Percentiles rank a stretch among this genome's conserved stretches.
phyloP scores from a whole-genome alignment of 2,329 filamentous ascomycete genomes.

The Pseudogymnoascus pannorum region DNA sequence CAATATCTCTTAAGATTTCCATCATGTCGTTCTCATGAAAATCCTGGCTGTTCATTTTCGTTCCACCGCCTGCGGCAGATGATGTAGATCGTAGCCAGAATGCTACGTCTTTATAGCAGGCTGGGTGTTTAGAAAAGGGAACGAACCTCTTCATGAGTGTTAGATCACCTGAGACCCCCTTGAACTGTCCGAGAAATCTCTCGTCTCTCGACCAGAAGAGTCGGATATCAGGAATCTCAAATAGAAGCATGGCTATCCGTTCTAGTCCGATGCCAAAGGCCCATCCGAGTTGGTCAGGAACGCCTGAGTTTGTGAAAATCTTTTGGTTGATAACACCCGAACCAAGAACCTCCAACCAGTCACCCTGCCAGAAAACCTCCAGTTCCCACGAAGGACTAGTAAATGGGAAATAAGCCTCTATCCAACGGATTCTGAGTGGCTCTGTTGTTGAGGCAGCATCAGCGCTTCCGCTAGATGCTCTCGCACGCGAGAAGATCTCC shows the following conservation, averaged over 20 bases:
- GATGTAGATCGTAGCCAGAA: conserved; percentile 67
- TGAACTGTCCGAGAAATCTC: conserved; percentile 83
- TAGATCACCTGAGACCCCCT: conserved; percentile 47
- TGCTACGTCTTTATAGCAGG: conserved; percentile 83
- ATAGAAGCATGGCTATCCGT: conserved; percentile 93
- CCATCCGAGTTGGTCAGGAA: conserved; percentile 76
- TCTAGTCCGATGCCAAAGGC: conserved; percentile 93
- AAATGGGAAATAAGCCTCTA: conserved; percentile 96
- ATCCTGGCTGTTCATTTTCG: conserved; percentile 34
- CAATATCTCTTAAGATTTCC: conserved; percentile 82
- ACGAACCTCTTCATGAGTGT: conserved; percentile 55
- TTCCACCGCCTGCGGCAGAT: conserved; percentile 41
- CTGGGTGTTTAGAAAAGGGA: conserved; percentile 86
- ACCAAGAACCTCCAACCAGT: conserved; percentile 96
- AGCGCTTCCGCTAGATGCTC: conserved; percentile 50
- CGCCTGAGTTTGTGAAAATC: conserved; percentile 68
- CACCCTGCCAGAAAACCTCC: conserved; percentile 87
- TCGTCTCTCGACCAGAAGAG: conserved; percentile 88
- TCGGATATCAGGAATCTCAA: conserved; percentile 91
- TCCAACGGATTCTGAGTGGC: conserved; percentile 81
- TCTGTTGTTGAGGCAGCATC: conserved; percentile 50
- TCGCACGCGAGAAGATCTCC: conserved; percentile 76
- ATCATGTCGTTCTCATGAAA: conserved; percentile 97
- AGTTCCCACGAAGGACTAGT: conserved; percentile 94
- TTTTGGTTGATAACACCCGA: conserved; percentile 83